Percentiles rank a stretch among this genome's conserved stretches.
phyloP scores from a whole-genome alignment of 2,329 filamentous ascomycete genomes.

The Colletotrichum sp. region DNA sequence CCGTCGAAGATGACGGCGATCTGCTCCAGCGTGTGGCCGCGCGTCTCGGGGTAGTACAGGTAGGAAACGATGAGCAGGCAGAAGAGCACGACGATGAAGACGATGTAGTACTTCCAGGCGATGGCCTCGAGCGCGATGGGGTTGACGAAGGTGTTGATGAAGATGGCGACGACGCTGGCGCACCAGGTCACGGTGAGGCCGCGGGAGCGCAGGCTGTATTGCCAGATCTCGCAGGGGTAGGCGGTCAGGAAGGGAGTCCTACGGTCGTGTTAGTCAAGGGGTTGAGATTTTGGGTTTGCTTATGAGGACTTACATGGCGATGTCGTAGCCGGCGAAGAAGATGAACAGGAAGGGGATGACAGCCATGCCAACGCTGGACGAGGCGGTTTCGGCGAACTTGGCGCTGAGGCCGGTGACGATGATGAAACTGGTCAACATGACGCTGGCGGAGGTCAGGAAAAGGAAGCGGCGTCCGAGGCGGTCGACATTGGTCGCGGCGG shows the following conservation, averaged over 20 bases:
- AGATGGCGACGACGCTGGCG: constrained; percentile 5
- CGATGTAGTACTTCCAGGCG: constrained; percentile 49
- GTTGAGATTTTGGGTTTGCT: no score
- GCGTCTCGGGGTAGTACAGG: constrained; percentile 14
- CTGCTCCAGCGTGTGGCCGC: constrained; percentile 17
- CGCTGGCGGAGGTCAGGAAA: constrained; percentile 8
- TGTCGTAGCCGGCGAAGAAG: constrained; percentile 36
- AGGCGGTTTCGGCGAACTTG: constrained; percentile 22
- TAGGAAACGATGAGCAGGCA: constrained; percentile 3
- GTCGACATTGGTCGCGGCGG: constrained; percentile 17
- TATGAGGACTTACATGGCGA: constrained; percentile 7
- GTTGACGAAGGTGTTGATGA: constrained; percentile 42
- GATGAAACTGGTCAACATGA: constrained; percentile 15
- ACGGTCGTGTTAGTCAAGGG: neutral
- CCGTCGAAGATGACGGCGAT: constrained; percentile 19
- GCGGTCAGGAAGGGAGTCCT: constrained; percentile 6
- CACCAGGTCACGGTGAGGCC: constrained; percentile 13
- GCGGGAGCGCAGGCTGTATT: constrained; percentile 6
- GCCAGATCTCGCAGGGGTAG: constrained; percentile 19
- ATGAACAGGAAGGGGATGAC: constrained; percentile 44
- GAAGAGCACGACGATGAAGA: constrained; percentile 41
- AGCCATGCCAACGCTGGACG: constrained; percentile 25
- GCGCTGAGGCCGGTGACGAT: constrained; percentile 16
- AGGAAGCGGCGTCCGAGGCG: constrained; percentile 12
- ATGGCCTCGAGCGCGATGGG: constrained; percentile 46